Base-by-base conservation (phyloP, 169 alveolate species). In the Eimeria necatrix region DNA sequence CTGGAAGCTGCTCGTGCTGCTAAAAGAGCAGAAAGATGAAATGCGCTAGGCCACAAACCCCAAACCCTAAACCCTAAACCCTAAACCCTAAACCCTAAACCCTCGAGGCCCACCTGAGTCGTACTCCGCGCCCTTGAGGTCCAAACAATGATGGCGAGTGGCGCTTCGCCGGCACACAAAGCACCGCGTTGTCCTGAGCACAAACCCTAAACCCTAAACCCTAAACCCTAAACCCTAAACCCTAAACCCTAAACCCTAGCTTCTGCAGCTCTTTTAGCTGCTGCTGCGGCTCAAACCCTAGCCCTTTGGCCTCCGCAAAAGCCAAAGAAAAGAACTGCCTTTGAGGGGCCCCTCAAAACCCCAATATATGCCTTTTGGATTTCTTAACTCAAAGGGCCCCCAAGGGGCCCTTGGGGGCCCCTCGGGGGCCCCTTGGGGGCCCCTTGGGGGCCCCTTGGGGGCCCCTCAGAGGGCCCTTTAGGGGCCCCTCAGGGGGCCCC, bases 1-100 rank as follows among this genome's bases (percentile, higher is more conserved):
- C 3, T 3, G 4, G 4, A 71, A 22, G 51, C 81, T 9, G 6
- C 5, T 64, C 41, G 41, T 18, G 26, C 20, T 10, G 46, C 76
- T 10, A 8, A n/a, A n/a, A n/a, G n/a, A n/a, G n/a, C n/a, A n/a
- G n/a, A n/a, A n/a, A n/a, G n/a, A n/a, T n/a, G n/a, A n/a, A n/a
- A n/a, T n/a, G n/a, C n/a, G n/a, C n/a, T n/a, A n/a, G n/a, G n/a
- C n/a, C n/a, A n/a, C n/a, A n/a, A n/a, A n/a, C n/a, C n/a, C n/a
- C n/a, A n/a, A n/a, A n/a, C n/a, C n/a, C n/a, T 61, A 7, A 61
- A 7, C 24, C 74, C 74, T 10, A 10, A 61, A 61, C 74, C 74
- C 24, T 61, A 61, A 7, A 61, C 74, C 74, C 74, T 64, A 64
- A 64, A 64, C 74, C 74, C 74, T 64, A 64, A 64, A 64, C 41